Base-by-base conservation (phyloP, 23 red algal species). In the Cyanidioschyzon merolae region DNA sequence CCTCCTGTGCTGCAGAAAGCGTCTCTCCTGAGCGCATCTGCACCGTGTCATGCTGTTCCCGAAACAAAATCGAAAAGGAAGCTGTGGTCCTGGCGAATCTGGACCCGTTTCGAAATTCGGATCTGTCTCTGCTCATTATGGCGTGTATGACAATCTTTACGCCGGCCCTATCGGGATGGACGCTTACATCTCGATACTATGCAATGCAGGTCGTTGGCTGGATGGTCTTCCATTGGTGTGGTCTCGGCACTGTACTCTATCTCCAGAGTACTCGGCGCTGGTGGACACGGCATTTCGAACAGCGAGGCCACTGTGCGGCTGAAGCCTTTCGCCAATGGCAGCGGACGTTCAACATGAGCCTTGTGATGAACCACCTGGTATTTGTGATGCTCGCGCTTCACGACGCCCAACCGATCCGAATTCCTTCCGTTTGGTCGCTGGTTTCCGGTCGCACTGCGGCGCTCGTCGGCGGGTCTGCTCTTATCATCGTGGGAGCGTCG, bases 261-360 rank as follows among this genome's bases (percentile, higher is more conserved):
- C 40, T 7, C 39, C 57, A 79, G 79, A 75, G 40, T 40, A 57
- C 1, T 12, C 77, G n/a, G 67, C 2, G 17, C 75, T 90, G 37
- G 34, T 82, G 45, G 71, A 89, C 74, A 25, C 63, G 59, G 3
- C 68, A 77, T 31, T 54, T 77, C 80, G 75, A 63, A 15, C 26
- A 58, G 57, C 77, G 88, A 38, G 88, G 88, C 54, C 75, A 83
- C 68, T 81, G 80, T n/a, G 59, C 59, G 1, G 79, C 79, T 24
- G 79, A 86, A 32, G 88, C 86, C 25, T 98, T 89, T 71, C 75
- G 75, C 58, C 59, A 80, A 51, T 98, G 94, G 94, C 80, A 90
- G 76, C 74, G 77, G 21, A 59, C 87, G 1, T 98, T 68, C 63
- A 80, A 91, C 75, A 75, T 82, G 12, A 88, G 87, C 2, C 80